Percentiles rank a stretch among this genome's conserved stretches.
phyloP scores from a whole-genome alignment of 768 basidiomycete genomes.

The Lactifluus volemus region DNA sequence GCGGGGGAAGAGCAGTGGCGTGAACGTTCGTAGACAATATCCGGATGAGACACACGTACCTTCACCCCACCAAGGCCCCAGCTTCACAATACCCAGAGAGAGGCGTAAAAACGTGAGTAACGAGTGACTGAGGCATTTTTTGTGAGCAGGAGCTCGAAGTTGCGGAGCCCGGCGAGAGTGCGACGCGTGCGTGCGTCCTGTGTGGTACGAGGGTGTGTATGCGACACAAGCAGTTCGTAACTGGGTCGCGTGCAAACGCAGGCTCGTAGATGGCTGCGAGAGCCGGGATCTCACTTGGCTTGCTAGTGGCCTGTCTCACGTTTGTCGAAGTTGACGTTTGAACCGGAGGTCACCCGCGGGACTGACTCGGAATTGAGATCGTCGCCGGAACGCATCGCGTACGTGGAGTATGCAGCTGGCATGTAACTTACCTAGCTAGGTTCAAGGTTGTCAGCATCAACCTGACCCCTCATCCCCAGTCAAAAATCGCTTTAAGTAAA shows the following conservation, averaged over 20 bases:
- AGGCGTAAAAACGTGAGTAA: slow-evolving; percentile 11
- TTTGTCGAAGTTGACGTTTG: background rate
- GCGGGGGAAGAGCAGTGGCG: too few relatives aligned
- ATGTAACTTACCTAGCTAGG: too few relatives aligned
- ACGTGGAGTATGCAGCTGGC: background rate
- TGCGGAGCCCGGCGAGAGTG: slow-evolving; percentile 3
- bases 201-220: background rate
- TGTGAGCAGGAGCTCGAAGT: slow-evolving; percentile 17
- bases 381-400: background rate
- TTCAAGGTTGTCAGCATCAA: too few relatives aligned
- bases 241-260: slow-evolving; percentile 20
- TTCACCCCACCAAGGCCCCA: too few relatives aligned
- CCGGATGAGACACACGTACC: too few relatives aligned
- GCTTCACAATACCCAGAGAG: background rate
- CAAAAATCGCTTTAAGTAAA: too few relatives aligned
- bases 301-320: background rate
- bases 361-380: background rate
- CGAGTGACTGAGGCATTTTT: slow-evolving; percentile 4
- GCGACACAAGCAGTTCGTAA: slow-evolving; percentile 21
- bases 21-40: too few relatives aligned
- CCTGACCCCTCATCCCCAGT: too few relatives aligned
- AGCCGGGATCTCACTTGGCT: slow-evolving; percentile 9
- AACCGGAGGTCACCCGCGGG: background rate
- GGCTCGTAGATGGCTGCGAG: slow-evolving; percentile 15
- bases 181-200: background rate